Percentiles rank a stretch among this genome's conserved stretches.
These are phyloP conservation scores for Aechmea fasciata DNA, from an alignment of 176 grass and related monocot species.

Conservation along the genomic window DNA sequence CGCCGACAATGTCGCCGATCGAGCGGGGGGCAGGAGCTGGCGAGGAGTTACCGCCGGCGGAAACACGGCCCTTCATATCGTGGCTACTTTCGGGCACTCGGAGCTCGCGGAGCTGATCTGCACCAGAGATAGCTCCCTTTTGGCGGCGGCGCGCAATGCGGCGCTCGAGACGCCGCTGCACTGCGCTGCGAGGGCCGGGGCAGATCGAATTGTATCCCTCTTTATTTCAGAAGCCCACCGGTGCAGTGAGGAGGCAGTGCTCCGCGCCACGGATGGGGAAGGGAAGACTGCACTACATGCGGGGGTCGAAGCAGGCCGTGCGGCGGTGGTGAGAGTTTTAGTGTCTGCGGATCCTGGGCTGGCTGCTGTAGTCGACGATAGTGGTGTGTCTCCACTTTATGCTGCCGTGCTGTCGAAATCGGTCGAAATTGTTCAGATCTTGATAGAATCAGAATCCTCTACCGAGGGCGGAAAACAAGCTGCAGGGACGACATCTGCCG, in stretches of 20 bases:
- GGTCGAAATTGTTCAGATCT: not conserved
- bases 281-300: conserved; percentile 21
- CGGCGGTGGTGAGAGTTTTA: not conserved
- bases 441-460: not conserved
- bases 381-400: conserved; percentile 13
- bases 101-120: not conserved
- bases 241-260: not conserved
- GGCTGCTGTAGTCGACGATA: not conserved
- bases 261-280: not conserved
- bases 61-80: conserved; percentile 20
- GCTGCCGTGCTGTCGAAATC: conserved; percentile 5
- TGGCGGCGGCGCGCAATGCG: not conserved
- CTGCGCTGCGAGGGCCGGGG: conserved; percentile 14
- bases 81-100: not conserved
- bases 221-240: not conserved
- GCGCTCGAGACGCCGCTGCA: conserved; percentile 18
- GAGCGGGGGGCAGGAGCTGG: too few species aligned
- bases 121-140: not conserved
- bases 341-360: not conserved
- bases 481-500: too few species aligned
- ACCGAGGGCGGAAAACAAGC: too few species aligned
- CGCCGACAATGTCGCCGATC: too few species aligned
- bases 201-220: not conserved
- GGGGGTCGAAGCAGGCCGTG: conserved; percentile 2
- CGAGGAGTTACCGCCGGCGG: not conserved